Evolutionary conservation across 208 protist genomes (phyloP).

Genomic region (Trypanosoma congolense): DNA sequence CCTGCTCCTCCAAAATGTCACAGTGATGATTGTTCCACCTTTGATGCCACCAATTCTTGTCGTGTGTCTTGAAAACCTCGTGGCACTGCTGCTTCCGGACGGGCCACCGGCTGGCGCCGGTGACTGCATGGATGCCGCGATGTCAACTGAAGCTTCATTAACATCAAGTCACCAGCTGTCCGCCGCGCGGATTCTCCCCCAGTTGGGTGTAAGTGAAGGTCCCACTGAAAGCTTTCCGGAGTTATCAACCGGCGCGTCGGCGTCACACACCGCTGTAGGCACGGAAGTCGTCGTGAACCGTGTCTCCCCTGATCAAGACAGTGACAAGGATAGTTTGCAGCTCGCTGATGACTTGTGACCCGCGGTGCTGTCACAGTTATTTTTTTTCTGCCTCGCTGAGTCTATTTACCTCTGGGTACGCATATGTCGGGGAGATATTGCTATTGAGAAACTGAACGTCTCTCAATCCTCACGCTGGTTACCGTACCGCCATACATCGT

Average conservation of each 20-base stretch:
- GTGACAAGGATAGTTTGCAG: conserved; percentile 63
- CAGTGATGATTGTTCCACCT: conserved; percentile 37
- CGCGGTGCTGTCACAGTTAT: too few relatives aligned
- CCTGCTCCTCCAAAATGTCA: conserved; percentile 66
- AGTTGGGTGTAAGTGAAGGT: too few relatives aligned
- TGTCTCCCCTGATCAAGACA: background rate
- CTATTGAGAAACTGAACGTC: too few relatives aligned
- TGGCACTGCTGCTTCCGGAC: conserved; percentile 62
- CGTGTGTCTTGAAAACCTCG: conserved; percentile 69
- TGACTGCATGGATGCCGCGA: background rate
- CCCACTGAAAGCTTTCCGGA: too few relatives aligned
- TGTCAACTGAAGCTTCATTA: conserved; percentile 2
- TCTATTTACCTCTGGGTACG: too few relatives aligned
- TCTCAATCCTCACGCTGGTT: too few relatives aligned
- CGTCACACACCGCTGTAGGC: too few relatives aligned
- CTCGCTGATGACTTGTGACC: conserved; percentile 70
- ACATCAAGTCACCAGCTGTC: conserved; percentile 18
- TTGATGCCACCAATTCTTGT: conserved; percentile 73
- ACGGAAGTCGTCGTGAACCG: background rate
- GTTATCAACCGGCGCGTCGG: too few relatives aligned
- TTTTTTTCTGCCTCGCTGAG: too few relatives aligned
- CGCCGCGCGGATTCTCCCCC: too few relatives aligned
- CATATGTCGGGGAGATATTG: too few relatives aligned
- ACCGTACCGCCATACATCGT: too few relatives aligned
- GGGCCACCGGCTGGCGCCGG: conserved; percentile 12